Conservation (phyloP, 163 green algal genomes). For the Chloromonas sp. region DNA sequence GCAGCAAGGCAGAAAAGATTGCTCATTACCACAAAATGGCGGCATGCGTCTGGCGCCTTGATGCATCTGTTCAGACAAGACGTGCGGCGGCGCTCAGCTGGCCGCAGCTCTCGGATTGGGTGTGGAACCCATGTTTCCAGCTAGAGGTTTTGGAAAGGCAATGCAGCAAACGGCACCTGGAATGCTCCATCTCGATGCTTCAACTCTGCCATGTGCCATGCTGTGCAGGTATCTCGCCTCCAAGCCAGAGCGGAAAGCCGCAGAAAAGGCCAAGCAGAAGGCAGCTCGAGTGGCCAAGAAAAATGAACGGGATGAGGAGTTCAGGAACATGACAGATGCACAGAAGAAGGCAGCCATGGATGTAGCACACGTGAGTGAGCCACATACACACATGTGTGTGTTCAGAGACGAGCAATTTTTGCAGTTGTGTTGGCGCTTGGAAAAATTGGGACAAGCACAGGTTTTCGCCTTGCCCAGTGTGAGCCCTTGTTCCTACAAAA, state of each 20-base stretch:
- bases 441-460: background rate
- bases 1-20: too few relatives aligned
- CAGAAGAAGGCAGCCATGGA: background rate
- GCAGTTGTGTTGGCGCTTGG: background rate
- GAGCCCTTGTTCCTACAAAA: too few relatives aligned
- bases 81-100: too few relatives aligned
- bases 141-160: background rate
- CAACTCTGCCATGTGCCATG: background rate
- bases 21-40: too few relatives aligned
- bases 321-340: background rate
- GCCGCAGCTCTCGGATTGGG: too few relatives aligned
- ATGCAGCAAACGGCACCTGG: background rate
- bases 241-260: background rate
- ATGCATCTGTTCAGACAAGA: too few relatives aligned
- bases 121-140: too few relatives aligned
- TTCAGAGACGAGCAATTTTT: too few relatives aligned
- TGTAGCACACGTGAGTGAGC: background rate
- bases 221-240: background rate
- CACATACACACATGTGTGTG: too few relatives aligned
- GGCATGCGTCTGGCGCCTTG: too few relatives aligned
- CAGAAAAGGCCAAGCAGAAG: background rate
- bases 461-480: too few relatives aligned
- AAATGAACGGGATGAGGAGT: background rate
- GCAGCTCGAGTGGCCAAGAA: background rate
- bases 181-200: background rate